Percentiles rank a stretch among this genome's conserved stretches.
phyloP scores from a whole-genome alignment of 441 rosid genomes.

The Corymbia calophylla region DNA sequence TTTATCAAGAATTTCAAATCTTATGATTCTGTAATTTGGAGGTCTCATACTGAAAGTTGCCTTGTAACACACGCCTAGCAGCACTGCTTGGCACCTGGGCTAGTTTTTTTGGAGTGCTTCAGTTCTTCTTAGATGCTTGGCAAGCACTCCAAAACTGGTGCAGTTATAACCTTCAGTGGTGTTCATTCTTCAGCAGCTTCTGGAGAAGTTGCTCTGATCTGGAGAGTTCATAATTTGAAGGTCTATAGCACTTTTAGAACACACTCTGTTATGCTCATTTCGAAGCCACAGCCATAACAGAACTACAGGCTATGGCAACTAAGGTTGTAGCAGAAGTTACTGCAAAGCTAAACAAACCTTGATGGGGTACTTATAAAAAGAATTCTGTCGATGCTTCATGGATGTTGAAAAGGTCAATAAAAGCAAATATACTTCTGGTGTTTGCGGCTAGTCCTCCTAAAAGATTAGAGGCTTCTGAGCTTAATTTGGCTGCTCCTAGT shows the following conservation, averaged over 20 bases:
- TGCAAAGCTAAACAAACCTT: neutral
- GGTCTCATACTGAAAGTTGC: neutral
- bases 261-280: neutral
- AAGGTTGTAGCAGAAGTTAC: neutral
- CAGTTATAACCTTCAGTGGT: neutral
- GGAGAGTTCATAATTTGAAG: neutral
- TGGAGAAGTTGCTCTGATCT: neutral
- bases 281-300: neutral
- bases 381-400: neutral
- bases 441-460: neutral
- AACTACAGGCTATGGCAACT: neutral
- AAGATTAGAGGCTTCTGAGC: neutral
- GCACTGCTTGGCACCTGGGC: neutral
- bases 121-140: neutral
- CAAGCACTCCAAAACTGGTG: neutral
- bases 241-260: neutral
- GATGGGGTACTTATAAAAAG: neutral
- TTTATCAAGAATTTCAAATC: neutral
- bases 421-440: neutral
- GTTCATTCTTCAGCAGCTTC: neutral
- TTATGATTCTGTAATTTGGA: neutral
- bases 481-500: neutral
- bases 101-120: neutral
- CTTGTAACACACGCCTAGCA: neutral
- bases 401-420: neutral